A percentile compares a stretch with the other conserved stretches of the same genome.
Conservation (phyloP, 441 rosid species). For the Sinapis alba region DNA sequence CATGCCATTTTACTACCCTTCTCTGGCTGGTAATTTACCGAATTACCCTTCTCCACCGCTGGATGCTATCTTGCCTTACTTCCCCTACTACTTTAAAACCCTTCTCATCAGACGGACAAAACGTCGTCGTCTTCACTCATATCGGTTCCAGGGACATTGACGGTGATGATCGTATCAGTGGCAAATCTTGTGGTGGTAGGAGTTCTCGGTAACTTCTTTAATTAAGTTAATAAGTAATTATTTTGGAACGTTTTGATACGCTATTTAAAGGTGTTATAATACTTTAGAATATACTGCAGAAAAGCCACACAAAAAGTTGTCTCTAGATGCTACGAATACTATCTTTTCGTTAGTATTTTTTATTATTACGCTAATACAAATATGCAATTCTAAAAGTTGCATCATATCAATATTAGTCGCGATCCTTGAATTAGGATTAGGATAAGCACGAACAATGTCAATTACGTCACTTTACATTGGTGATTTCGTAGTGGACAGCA, state of each 20-base stretch:
- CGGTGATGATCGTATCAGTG: conserved; percentile 12
- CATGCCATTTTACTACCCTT: conserved; percentile 38
- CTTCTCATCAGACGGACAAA: conserved; percentile 52
- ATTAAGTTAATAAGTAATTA: background rate
- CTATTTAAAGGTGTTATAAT: background rate
- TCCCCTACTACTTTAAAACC: conserved; percentile 69
- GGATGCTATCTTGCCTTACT: conserved; percentile 72
- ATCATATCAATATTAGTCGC: conserved; percentile 11
- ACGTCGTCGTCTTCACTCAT: conserved; percentile 34
- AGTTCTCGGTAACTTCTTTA: background rate
- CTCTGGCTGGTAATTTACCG: conserved; percentile 53
- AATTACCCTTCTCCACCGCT: conserved; percentile 63
- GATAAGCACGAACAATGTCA: conserved; percentile 9
- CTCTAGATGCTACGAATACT: background rate
- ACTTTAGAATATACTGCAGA: background rate
- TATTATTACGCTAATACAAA: background rate
- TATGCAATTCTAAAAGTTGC: background rate
- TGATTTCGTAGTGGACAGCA: conserved; percentile 22
- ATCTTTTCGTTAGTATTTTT: background rate
- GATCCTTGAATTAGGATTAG: conserved; percentile 20
- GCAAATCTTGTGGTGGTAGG: conserved; percentile 21
- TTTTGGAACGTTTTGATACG: background rate
- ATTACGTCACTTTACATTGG: conserved; percentile 17
- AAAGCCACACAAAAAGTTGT: background rate
- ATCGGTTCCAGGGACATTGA: conserved; percentile 12